These are phyloP conservation scores for Ophiostoma sp. DNA, from an alignment of 2,329 filamentous ascomycete genomes.

Conservation along the genomic window DNA sequence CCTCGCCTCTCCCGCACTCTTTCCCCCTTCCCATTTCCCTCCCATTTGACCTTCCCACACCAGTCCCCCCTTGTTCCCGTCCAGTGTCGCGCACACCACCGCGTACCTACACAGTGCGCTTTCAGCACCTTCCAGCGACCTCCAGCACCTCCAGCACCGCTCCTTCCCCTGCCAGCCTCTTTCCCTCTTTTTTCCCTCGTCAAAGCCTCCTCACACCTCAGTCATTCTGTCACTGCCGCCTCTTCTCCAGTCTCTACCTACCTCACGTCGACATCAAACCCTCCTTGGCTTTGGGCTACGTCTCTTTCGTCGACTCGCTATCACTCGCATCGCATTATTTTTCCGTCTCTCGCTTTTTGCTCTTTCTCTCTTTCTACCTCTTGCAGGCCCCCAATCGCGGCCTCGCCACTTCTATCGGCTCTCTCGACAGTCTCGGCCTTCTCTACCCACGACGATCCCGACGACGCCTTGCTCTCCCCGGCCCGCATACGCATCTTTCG, in stretches of 20 bases:
- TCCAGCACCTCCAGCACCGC: not conserved
- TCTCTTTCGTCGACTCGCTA: not conserved
- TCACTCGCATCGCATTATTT: slow-evolving; percentile 11
- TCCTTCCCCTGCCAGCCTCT: slow-evolving; percentile 8
- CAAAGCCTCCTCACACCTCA: not conserved
- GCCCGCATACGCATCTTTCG: not conserved
- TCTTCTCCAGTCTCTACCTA: slow-evolving; percentile 10
- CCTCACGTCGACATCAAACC: not conserved
- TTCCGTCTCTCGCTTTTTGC: slow-evolving; percentile 11
- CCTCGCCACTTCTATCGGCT: not conserved
- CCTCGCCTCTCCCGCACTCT: not conserved
- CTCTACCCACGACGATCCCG: not conserved
- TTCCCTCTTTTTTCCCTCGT: slow-evolving; percentile 15
- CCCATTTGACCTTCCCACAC: not conserved
- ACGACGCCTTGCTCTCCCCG: not conserved
- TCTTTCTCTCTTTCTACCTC: not conserved
- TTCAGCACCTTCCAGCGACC: not conserved
- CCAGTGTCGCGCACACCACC: not conserved
- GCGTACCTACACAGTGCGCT: not conserved
- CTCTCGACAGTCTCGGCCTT: not conserved
- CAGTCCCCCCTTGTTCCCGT: not conserved
- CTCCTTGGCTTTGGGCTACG: not conserved
- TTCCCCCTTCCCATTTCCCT: slow-evolving; percentile 5
- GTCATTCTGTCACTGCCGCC: not conserved
- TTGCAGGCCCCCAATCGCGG: not conserved